phyloP scores from a whole-genome alignment of 2,329 filamentous ascomycete species.

The Teratosphaeria nubilosa region DNA sequence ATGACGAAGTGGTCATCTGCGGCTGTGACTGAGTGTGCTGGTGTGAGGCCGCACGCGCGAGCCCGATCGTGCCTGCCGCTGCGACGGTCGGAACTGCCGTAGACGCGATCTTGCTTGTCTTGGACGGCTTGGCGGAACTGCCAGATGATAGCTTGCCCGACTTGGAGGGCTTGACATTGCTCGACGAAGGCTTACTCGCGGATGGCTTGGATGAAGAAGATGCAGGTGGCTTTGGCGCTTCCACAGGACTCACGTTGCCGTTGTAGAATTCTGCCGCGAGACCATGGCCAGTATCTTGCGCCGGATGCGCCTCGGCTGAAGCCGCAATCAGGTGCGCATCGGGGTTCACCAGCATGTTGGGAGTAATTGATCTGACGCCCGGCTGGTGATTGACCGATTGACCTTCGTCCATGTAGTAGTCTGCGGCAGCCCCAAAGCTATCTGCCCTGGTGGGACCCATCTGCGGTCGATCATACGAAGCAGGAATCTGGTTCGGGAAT shows the following conservation, averaged over 20 bases:
- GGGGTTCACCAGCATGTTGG: constrained; percentile 45
- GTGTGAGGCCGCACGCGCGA: neutral
- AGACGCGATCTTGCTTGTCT: constrained; percentile 7
- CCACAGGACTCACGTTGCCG: constrained; percentile 12
- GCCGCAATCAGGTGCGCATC: constrained; percentile 45
- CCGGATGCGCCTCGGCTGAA: constrained; percentile 41
- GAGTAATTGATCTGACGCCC: constrained; percentile 44
- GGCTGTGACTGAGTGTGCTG: neutral
- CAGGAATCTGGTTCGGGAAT: constrained; percentile 49
- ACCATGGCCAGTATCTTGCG: constrained; percentile 49
- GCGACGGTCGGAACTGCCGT: constrained; percentile 2
- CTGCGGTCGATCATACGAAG: constrained; percentile 34
- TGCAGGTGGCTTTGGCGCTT: constrained; percentile 12
- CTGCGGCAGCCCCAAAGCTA: constrained; percentile 44
- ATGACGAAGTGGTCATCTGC: neutral
- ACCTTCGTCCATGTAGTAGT: constrained; percentile 54
- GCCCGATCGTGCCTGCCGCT: neutral
- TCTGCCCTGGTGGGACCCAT: constrained; percentile 31
- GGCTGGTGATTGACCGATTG: constrained; percentile 50
- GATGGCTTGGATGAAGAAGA: constrained; percentile 10
- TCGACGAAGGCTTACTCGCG: neutral
- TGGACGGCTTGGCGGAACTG: constrained; percentile 7
- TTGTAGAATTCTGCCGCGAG: constrained; percentile 50
- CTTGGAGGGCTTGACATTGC: constrained; percentile 1
- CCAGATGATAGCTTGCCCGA: constrained; percentile 1